Conservation (phyloP, 116 monocot species). For the Zostera marina region DNA sequence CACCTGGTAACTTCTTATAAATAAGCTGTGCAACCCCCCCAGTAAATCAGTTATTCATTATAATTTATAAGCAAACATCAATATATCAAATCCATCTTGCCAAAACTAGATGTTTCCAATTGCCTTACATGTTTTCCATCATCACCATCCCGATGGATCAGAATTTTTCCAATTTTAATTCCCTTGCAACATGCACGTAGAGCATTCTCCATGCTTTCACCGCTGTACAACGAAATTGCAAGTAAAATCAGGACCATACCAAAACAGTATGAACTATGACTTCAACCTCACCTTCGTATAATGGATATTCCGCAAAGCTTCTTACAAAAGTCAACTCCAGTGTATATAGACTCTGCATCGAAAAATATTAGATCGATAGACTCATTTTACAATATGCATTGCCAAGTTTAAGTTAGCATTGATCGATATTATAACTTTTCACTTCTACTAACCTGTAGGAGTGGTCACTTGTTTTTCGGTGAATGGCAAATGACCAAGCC, state of each 20-base stretch:
- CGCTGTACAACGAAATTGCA: conserved; percentile 24
- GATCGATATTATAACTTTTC: no score
- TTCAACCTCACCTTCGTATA: conserved; percentile 56
- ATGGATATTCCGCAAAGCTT: conserved; percentile 97
- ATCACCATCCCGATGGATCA: conserved; percentile 92
- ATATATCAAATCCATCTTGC: neutral
- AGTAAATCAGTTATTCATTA: no score
- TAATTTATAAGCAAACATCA: conserved; percentile 7
- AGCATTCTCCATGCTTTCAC: conserved; percentile 99
- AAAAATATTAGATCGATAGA: neutral
- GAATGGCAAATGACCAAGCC: conserved; percentile 76
- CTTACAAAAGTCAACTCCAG: conserved; percentile 94
- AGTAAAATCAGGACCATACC: neutral
- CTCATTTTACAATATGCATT: neutral
- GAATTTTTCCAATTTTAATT: conserved; percentile 97
- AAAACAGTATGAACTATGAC: neutral
- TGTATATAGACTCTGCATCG: conserved; percentile 57
- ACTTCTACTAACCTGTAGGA: conserved; percentile 37
- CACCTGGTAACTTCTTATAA: conserved; percentile 80
- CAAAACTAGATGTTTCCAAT: neutral
- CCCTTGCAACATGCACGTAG: conserved; percentile 96
- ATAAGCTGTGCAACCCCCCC: no score
- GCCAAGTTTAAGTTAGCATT: no score
- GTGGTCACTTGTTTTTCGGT: conserved; percentile 75
- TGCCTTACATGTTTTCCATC: conserved; percentile 62